Percentiles rank a stretch among this genome's conserved stretches.
Evolutionary conservation across 2,329 filamentous ascomycete species (phyloP).

Genomic region (Nigrospora sphaerica): DNA sequence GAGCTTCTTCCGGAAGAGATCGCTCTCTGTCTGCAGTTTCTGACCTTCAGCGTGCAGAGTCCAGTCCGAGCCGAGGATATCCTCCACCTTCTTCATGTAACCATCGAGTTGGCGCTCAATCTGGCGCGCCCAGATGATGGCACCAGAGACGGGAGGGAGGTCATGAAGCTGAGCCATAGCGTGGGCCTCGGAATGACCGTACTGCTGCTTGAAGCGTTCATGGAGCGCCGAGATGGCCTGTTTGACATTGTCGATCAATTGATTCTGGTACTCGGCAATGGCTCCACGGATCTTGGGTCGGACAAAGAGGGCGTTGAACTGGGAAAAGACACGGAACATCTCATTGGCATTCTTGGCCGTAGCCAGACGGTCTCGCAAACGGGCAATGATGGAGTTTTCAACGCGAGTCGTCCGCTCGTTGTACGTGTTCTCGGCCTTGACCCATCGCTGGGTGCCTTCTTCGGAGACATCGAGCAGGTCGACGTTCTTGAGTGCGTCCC

Average conservation of each 20-base stretch:
- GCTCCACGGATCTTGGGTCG: constrained; percentile 98
- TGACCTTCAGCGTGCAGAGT: constrained; percentile 89
- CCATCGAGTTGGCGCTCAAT: constrained; percentile 93
- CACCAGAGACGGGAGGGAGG: constrained; percentile 88
- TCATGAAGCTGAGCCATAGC: constrained; percentile 97
- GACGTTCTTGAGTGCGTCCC: constrained; percentile 88
- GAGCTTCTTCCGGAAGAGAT: constrained; percentile 91
- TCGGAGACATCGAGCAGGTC: constrained; percentile 88
- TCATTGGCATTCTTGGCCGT: constrained; percentile 97
- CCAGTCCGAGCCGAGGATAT: constrained; percentile 93
- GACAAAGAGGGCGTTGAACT: constrained; percentile 98
- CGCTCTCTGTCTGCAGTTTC: constrained; percentile 85
- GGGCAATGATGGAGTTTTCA: constrained; percentile 97
- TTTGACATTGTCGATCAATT: constrained; percentile 97
- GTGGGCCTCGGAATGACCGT: constrained; percentile 94
- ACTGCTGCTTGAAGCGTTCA: constrained; percentile 97
- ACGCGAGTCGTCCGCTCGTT: constrained; percentile 95
- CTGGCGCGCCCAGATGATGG: constrained; percentile 95
- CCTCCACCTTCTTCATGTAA: constrained; percentile 99
- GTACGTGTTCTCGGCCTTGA: constrained; percentile 89
- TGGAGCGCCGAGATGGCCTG: constrained; percentile 89
- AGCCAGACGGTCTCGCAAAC: constrained; percentile 83
- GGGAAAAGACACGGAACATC: constrained; percentile 99
- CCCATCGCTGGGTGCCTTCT: constrained; percentile 87
- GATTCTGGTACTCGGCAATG: constrained; percentile 95